Base-by-base conservation (phyloP, 192 early-diverging fungal species). In the Ambispora gerdemannii region DNA sequence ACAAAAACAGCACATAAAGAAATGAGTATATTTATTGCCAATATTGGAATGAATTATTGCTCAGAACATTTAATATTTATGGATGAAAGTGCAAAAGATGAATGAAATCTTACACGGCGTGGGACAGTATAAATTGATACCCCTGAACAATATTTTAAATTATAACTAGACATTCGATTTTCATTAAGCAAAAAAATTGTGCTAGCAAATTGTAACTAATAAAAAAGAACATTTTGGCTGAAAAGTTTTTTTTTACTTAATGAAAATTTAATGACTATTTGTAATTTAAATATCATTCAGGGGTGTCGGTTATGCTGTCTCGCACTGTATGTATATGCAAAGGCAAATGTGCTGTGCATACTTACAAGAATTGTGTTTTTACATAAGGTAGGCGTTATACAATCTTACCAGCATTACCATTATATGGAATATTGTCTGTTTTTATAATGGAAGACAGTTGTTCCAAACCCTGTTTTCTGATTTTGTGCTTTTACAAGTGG, bases 11-110 rank as follows among this genome's bases (percentile, higher is more conserved):
- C 43, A 1, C 7, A 7, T 19, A 24, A 64, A 11, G 8, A 13
- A 25, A 64, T n/a, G 7, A 27, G 22, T 64, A 15, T 38, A 11
- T 64, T 64, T 30, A 64, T 64, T 1, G 35, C 22, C 25, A 6
- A 15, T 47, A 64, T 64, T 20, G 22, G 38, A n/a, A n/a, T n/a
- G 25, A 2, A 27, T 7, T 64, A 64, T 22, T 32, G 15, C 36
- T 15, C 4, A 27, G 24, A 64, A 20, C 62, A 49, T 47, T 7
- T 64, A 24, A 20, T 64, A 3, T 64, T 64, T n/a, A n/a, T 64
- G 7, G 38, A 64, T 64, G 36, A 64, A 28, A 27, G n/a, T n/a
- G 25, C 63, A 28, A 64, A 64, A 64, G 36, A 47, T 64, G 22
- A 50, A 47, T 8, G 2, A 17, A 47, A 19, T 47, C 22, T 36